Conservation (phyloP, 257 asterid species). For the Solanum peruvianum region DNA sequence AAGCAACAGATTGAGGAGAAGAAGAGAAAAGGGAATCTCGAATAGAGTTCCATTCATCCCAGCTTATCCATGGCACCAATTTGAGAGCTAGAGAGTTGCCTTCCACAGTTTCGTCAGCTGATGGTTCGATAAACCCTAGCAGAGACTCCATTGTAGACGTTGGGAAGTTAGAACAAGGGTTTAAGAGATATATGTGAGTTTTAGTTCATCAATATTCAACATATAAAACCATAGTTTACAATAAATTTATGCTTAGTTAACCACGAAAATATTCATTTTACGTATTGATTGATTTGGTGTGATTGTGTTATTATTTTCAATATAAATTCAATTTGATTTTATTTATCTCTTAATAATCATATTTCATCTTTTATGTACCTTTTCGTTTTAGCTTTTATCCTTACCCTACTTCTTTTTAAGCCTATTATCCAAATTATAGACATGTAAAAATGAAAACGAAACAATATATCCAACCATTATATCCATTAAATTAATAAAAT, state of each 20-base stretch:
- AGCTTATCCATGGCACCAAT: slow-evolving; percentile 78
- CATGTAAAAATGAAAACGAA: no score
- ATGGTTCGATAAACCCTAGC: slow-evolving; percentile 38
- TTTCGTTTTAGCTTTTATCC: no score
- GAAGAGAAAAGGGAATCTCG: slow-evolving; percentile 56
- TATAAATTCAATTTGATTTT: no score
- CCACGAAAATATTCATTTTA: rapidly evolving
- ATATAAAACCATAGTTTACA: no score
- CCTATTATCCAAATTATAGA: no score
- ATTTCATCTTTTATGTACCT: no score
- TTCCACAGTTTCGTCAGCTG: slow-evolving; percentile 22
- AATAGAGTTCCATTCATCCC: slow-evolving; percentile 78
- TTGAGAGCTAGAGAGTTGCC: slow-evolving; percentile 33
- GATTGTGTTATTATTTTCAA: no score
- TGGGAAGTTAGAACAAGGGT: not conserved
- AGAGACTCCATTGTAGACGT: slow-evolving; percentile 31
- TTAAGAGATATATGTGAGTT: not conserved
- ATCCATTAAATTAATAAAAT: rapidly evolving
- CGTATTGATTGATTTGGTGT: no score
- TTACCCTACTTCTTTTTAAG: rapidly evolving
- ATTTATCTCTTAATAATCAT: no score
- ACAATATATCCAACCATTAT: rapidly evolving
- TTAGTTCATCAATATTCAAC: not conserved
- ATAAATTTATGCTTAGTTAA: no score
- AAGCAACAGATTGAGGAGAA: slow-evolving; percentile 33